Evolutionary conservation across 805 yeast species (phyloP).

Genomic region (Cyberlindnera euphorbiiphila): DNA sequence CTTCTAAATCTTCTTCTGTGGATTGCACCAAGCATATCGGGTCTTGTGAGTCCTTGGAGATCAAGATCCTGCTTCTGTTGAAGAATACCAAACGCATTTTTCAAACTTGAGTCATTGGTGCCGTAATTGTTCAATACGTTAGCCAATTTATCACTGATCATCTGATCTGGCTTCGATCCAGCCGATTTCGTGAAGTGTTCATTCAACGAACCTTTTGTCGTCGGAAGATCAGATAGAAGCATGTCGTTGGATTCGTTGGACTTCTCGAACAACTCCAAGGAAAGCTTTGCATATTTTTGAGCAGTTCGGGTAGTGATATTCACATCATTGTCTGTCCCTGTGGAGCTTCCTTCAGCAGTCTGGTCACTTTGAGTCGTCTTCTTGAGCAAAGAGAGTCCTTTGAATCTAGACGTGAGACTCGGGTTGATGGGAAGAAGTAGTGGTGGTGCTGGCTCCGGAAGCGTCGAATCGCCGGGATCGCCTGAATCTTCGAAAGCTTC

Average conservation of each 20-base stretch:
- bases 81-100: slow-evolving; percentile 32
- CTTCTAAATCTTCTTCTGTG: slow-evolving; percentile 58
- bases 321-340: not conserved
- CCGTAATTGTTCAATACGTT: slow-evolving; percentile 33
- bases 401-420: slow-evolving; percentile 33
- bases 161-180: slow-evolving; percentile 28
- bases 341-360: not conserved
- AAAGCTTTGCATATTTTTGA: slow-evolving; percentile 45
- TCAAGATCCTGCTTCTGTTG: slow-evolving; percentile 32
- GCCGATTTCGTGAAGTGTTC: slow-evolving; percentile 8
- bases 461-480: not conserved
- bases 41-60: slow-evolving; percentile 20
- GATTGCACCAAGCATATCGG: slow-evolving; percentile 51
- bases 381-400: slow-evolving; percentile 33
- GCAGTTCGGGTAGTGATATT: slow-evolving; percentile 29
- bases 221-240: slow-evolving; percentile 15
- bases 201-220: slow-evolving; percentile 2
- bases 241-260: slow-evolving; percentile 4
- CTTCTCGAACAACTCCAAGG: slow-evolving; percentile 37
- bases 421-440: slow-evolving; percentile 35
- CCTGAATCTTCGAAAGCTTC: slow-evolving; percentile 17
- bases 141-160: slow-evolving; percentile 33
- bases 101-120: slow-evolving; percentile 29
- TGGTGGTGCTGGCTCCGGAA: slow-evolving; percentile 39
- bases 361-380: slow-evolving; percentile 17